Evolutionary conservation across 768 basidiomycete genomes (phyloP).

Genomic region (Lactarius sp.): DNA sequence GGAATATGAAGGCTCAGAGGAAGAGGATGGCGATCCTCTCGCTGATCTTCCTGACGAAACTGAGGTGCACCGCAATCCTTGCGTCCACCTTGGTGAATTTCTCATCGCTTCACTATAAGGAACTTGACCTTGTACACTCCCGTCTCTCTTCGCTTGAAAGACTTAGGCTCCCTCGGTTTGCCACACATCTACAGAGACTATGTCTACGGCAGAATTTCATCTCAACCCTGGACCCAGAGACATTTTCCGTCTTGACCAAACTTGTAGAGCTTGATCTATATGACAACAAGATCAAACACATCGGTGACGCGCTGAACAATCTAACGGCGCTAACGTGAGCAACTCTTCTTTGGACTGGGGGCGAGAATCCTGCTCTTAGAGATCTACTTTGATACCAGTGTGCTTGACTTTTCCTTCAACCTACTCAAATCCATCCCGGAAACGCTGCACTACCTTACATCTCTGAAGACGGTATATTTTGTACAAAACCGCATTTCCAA

Average conservation of each 20-base stretch:
- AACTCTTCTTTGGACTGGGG: background rate
- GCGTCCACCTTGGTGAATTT: background rate
- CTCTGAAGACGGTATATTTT: constrained; percentile 80
- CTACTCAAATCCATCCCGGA: constrained; percentile 70
- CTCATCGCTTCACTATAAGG: constrained; percentile 43
- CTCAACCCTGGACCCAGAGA: constrained; percentile 61
- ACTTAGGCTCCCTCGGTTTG: constrained; percentile 73
- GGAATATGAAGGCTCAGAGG: constrained; percentile 33
- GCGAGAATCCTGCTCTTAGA: background rate
- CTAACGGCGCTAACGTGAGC: constrained; percentile 54
- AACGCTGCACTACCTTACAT: constrained; percentile 49
- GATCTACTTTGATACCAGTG: constrained; percentile 39
- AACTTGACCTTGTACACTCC: constrained; percentile 80
- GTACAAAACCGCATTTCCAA: constrained; percentile 92
- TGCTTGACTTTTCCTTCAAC: constrained; percentile 94
- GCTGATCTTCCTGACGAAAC: constrained; percentile 80
- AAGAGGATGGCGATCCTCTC: constrained; percentile 50
- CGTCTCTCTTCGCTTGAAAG: constrained; percentile 63
- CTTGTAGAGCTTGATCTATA: constrained; percentile 93
- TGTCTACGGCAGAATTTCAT: constrained; percentile 88
- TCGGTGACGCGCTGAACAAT: constrained; percentile 61
- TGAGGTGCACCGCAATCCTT: constrained; percentile 47
- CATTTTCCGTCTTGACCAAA: constrained; percentile 58
- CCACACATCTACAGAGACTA: constrained; percentile 57
- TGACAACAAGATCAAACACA: constrained; percentile 84